These are phyloP conservation scores for Pyrenochaeta sp. DNA, from an alignment of 2,329 filamentous ascomycete species.

Conservation along the genomic window DNA sequence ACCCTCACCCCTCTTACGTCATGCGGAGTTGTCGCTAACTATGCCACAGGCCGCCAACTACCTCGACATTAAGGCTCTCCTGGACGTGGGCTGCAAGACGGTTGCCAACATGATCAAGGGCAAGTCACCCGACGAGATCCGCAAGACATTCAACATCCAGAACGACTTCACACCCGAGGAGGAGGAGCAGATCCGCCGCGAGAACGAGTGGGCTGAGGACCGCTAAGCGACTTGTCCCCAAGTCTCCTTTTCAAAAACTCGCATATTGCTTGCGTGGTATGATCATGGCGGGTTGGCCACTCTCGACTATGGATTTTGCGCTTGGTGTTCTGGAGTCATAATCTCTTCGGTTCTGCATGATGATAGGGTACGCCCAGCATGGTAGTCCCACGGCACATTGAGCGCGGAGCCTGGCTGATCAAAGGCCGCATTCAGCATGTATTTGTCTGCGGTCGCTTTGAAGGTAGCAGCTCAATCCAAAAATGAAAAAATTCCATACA, in stretches of 20 bases:
- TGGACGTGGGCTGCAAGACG: conserved; percentile 98
- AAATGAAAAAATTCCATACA: neutral
- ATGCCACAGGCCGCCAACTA: conserved; percentile 86
- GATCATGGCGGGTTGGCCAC: conserved; percentile 4
- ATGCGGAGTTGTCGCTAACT: conserved; percentile 20
- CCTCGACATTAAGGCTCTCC: conserved; percentile 96
- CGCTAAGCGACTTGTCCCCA: conserved; percentile 31
- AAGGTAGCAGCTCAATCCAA: conserved; percentile 11
- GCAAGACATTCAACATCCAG: conserved; percentile 99
- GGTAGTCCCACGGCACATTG: neutral
- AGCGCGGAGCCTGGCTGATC: neutral
- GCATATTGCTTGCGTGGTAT: conserved; percentile 7
- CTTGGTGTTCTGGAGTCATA: conserved; percentile 19
- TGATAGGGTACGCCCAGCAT: neutral
- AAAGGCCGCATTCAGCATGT: conserved; percentile 4
- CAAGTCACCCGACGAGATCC: conserved; percentile 98
- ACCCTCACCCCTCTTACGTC: neutral
- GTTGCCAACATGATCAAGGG: conserved; percentile 99
- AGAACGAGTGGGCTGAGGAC: conserved; percentile 62
- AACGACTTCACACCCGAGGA: conserved; percentile 99
- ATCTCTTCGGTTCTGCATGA: conserved; percentile 11
- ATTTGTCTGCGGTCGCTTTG: conserved; percentile 2
- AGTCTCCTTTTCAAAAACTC: neutral
- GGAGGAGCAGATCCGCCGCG: conserved; percentile 84
- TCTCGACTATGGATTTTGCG: conserved; percentile 7